Evolutionary conservation across 164 flowering plant species (phyloP), one percentile per base, ranked within the genome.

Genomic region (Magnolia officinalis): DNA sequence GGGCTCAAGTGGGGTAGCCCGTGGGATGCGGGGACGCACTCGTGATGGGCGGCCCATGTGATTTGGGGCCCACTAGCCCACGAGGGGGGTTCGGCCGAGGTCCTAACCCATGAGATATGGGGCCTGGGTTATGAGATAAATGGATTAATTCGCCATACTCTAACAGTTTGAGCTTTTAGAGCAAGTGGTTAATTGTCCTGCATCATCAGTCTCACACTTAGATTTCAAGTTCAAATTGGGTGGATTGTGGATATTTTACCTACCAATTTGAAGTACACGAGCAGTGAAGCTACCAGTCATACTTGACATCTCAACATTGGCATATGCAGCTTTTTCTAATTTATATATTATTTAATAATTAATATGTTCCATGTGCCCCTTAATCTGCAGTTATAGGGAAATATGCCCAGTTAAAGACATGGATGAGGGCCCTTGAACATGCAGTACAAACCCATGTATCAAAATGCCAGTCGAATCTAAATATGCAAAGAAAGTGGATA

Each of bases 401-500:
- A 64, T 21, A n/a, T 64, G 24, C 9, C 9, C 21, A 19, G 67
- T 20, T 64, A 64, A 64, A 64, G 21, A 64, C 67, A 64, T 64
- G 67, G 67, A 23, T 64, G 23, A 64, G 24, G 67, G 67, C 24
- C 67, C 67, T 64, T 64, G 24, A 20, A 19, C 19, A 11, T n/a
- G 67, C 21, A 19, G 21, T 21, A 64, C 67, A 64, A n/a, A 19
- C 19, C 24, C 67, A 20, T 64, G 67, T n/a, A 8, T 64, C 24
- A 64, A 9, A n/a, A 23, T 64, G 21, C 24, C 24, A 21, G 24
- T 64, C 10, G 19, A 64, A 64, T n/a, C 10, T 64, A 64, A 64
- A 9, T n/a, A 64, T 64, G 67, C 67, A 64, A 64, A 64, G 67
- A 64, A 64, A 64, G 24, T 64, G 67, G 24, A n/a, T 64, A 8